These are phyloP conservation scores for Hordeum pubiflorum DNA, from an alignment of 202 grass and related monocot species.

Conservation along the genomic window DNA sequence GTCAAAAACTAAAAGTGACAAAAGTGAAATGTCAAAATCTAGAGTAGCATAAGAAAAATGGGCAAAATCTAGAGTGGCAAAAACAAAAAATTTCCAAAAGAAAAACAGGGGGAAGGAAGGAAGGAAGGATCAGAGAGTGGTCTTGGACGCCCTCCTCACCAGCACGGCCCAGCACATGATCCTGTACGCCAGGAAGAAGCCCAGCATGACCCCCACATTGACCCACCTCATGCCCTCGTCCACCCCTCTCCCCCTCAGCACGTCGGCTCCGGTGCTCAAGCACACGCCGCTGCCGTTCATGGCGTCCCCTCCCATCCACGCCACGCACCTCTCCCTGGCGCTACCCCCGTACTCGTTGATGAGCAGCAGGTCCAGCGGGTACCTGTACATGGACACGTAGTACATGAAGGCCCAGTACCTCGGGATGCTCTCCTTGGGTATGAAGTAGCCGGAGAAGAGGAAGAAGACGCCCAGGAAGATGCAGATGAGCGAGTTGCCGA, in stretches of 20 bases:
- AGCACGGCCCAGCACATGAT: slow-evolving; percentile 75
- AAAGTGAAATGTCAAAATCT: too few species aligned
- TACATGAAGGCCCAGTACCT: slow-evolving; percentile 94
- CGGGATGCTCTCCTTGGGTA: slow-evolving; percentile 71
- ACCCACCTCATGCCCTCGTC: slow-evolving; percentile 62
- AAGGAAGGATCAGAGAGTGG: slow-evolving; percentile 39
- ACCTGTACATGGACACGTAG: slow-evolving; percentile 81
- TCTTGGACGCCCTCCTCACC: slow-evolving; percentile 64
- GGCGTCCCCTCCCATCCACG: slow-evolving; percentile 23
- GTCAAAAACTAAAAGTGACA: too few species aligned
- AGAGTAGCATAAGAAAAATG: too few species aligned
- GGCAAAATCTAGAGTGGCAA: too few species aligned
- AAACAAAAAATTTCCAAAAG: too few species aligned
- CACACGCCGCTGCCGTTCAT: slow-evolving; percentile 9
- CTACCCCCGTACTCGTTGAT: slow-evolving; percentile 76
- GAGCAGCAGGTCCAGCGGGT: slow-evolving; percentile 73
- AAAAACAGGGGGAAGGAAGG: background rate
- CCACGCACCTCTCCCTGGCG: slow-evolving; percentile 35
- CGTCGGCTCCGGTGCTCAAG: slow-evolving; percentile 44
- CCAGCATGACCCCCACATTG: slow-evolving; percentile 65
- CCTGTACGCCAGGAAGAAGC: slow-evolving; percentile 68
- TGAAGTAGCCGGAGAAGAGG: slow-evolving; percentile 95
- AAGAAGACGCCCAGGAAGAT: slow-evolving; percentile 75
- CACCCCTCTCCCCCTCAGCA: slow-evolving; percentile 55
- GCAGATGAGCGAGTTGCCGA: slow-evolving; percentile 82